phyloP scores from a whole-genome alignment of 495 filamentous ascomycete species.

The Jackrogersella minutella region DNA sequence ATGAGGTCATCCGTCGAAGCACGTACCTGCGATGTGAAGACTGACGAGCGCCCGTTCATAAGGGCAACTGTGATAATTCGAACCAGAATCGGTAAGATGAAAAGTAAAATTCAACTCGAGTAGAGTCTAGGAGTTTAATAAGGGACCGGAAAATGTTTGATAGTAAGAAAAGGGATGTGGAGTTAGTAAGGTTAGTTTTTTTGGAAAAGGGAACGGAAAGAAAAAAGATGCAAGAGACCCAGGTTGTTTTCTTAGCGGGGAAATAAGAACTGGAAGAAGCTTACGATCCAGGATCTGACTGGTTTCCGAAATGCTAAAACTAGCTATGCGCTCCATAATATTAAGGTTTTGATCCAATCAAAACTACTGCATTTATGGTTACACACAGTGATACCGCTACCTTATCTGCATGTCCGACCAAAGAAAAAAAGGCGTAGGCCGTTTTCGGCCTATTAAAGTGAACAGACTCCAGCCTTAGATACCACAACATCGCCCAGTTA shows the following conservation, averaged over 20 bases:
- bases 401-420: conserved; percentile 15
- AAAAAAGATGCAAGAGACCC: conserved; percentile 26
- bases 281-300: conserved; percentile 38
- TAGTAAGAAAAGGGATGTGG: conserved; percentile 23
- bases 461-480: conserved; percentile 7
- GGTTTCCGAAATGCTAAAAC: conserved; percentile 30
- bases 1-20: conserved; percentile 32
- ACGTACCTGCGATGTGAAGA: conserved; percentile 96
- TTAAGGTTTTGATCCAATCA: conserved; percentile 10
- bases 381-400: conserved; percentile 23
- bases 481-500: neutral
- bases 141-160: neutral
- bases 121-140: neutral
- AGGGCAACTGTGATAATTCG: conserved; percentile 62
- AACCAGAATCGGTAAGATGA: conserved; percentile 33
- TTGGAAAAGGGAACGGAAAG: conserved; percentile 22
- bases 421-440: conserved; percentile 24
- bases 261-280: conserved; percentile 18
- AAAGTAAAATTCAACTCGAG: conserved; percentile 3
- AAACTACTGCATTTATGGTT: conserved; percentile 11
- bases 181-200: conserved; percentile 11
- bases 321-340: conserved; percentile 24
- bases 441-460: conserved; percentile 24
- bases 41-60: conserved; percentile 93
- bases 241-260: conserved; percentile 34